Conservation (phyloP, 495 filamentous ascomycete species). For the Cenococcum geophilum region DNA sequence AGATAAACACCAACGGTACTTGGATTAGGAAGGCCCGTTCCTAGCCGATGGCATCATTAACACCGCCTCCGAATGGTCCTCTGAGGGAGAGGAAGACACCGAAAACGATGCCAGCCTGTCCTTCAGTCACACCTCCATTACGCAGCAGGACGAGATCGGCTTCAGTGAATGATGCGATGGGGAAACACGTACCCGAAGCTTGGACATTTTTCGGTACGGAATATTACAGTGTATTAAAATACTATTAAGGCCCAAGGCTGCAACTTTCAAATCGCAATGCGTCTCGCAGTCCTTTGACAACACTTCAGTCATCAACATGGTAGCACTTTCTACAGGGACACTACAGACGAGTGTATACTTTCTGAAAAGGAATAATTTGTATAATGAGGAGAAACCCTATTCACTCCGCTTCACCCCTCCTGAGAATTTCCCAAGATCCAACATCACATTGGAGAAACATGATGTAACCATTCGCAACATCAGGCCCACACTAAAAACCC, state of each 20-base stretch:
- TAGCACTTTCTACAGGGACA: no score
- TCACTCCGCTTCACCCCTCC: slow-evolving; percentile 9
- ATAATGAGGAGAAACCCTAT: slow-evolving; percentile 10
- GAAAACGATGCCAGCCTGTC: background rate
- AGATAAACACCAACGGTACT: slow-evolving; percentile 12
- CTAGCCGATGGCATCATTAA: slow-evolving; percentile 11
- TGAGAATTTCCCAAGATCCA: slow-evolving; percentile 8
- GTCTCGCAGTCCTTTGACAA: no score
- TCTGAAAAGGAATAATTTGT: slow-evolving; percentile 2
- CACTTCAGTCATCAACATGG: no score
- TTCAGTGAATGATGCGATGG: slow-evolving; percentile 37
- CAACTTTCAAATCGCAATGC: no score
- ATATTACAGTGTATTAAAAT: no score
- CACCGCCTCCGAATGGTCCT: slow-evolving; percentile 17
- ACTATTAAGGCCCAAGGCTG: no score
- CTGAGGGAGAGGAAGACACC: slow-evolving; percentile 10
- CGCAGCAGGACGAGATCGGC: slow-evolving; percentile 36
- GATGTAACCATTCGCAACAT: slow-evolving; percentile 6
- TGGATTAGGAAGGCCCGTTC: slow-evolving; percentile 26
- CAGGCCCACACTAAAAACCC: background rate
- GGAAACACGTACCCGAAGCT: no score
- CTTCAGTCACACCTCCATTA: slow-evolving; percentile 34
- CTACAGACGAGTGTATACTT: background rate
- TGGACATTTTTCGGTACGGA: no score
- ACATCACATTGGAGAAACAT: slow-evolving; percentile 7